Conservation (phyloP, 1,284 basidiomycete species). For the Stygiomarasmius scandens region DNA sequence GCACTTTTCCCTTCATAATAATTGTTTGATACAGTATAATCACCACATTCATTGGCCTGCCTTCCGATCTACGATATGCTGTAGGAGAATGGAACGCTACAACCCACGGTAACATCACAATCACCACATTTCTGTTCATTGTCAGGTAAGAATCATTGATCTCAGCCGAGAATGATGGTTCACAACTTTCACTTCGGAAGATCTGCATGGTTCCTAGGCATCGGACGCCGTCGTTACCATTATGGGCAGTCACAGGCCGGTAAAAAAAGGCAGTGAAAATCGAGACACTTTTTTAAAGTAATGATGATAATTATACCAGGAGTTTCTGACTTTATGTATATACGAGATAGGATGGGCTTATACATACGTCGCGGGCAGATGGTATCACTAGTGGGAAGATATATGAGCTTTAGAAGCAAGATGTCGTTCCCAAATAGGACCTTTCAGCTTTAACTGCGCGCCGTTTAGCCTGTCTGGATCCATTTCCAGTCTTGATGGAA, state of each 20-base stretch:
- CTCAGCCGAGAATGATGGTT: neutral
- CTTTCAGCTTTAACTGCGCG: too few species aligned
- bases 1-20: slow-evolving; percentile 12
- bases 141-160: slow-evolving; percentile 46
- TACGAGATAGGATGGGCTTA: too few species aligned
- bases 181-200: slow-evolving; percentile 33
- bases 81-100: slow-evolving; percentile 64
- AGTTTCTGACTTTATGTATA: too few species aligned
- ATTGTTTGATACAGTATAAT: slow-evolving; percentile 47
- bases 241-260: slow-evolving; percentile 36
- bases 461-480: too few species aligned
- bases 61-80: slow-evolving; percentile 53
- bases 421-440: too few species aligned
- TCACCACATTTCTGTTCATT: slow-evolving; percentile 56
- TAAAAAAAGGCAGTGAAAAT: neutral
- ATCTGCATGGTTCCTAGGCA: slow-evolving; percentile 66
- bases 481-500: too few species aligned
- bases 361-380: too few species aligned
- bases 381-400: too few species aligned
- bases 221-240: slow-evolving; percentile 62
- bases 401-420: too few species aligned
- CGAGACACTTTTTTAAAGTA: too few species aligned
- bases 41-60: slow-evolving; percentile 59
- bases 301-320: too few species aligned
- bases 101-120: slow-evolving; percentile 76